Evolutionary conservation across 176 grass and related monocot genomes (phyloP), one percentile per base, ranked within the genome.

Genomic region (Ampelocalamus luodianensis): DNA sequence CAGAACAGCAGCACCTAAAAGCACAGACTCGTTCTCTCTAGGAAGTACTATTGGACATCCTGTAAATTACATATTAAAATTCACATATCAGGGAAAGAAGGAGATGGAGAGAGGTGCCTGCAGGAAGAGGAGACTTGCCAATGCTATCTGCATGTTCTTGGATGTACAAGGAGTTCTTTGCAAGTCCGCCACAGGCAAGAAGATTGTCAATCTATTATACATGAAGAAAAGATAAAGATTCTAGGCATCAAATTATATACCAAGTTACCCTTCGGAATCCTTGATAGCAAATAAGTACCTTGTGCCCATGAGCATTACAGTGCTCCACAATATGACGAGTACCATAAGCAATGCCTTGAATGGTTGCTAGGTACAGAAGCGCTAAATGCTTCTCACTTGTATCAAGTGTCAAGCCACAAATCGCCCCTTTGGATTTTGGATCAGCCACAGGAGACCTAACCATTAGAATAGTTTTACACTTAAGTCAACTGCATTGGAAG

Each of bases 321-420:
- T 95, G 96, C 74, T 95, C 93, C 38, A 98, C 85, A 75, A 98
- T 95, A 79, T 95, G 93, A 58, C 93, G 87, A 49, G 91, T 95
- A 38, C 96, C 96, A 87, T 98, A 98, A 53, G 89, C 93, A 77
- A 98, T 95, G 78, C 87, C 91, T 80, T 98, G 96, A 84, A 98
- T n/a, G 53, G 96, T 92, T 87, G 96, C 96, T 54, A 98, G 83
- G 86, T 98, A 98, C 32, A 98, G 76, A 85, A 93, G 89, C n/a
- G 87, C 91, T 54, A 98, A 74, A 63, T 91, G 72, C 70, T 98
- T 95, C 60, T 98, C 96, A 40, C 87, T 92, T 74, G 93, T 87
- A 88, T 93, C 91, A 51, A 98, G 93, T 81, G 91, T 98, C 87
- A 98, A 87, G 49, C 96, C 93, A 74, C 78, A 93, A 75, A 98